Base-by-base conservation (phyloP, 2,329 filamentous ascomycete genomes). In the Colletotrichum chrysophilum region DNA sequence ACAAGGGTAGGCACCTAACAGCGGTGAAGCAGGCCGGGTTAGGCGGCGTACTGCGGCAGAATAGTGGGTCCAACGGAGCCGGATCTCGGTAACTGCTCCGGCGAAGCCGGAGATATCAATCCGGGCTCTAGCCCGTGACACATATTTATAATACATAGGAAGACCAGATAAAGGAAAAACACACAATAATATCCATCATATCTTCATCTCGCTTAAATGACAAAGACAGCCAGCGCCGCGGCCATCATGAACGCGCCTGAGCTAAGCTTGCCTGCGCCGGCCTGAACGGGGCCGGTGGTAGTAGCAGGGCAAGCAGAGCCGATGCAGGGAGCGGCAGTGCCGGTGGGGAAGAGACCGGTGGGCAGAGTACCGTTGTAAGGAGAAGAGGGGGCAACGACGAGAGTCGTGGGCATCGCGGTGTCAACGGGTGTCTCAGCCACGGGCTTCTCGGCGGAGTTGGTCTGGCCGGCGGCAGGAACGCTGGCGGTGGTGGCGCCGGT, bases 271-370 rank as follows among this genome's bases (percentile, higher is more conserved):
- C 58, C 70, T 3, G 74, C 64, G n/a, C 70, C 58, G 12, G 74
- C 74, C 64, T 65, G 70, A 6, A 75, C 74, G 16, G 70, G 70
- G 3, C 74, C 74, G 43, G 70, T 75, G 5, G 74, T 75, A 6
- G 74, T 73, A 18, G 74, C 74, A 3, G 74, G 70, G 74, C 74
- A 75, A 8, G 64, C 56, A 34, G 70, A 43, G 28, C 74, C 74
- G 21, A 74, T 52, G 30, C 74, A 75, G 3, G 74, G 74, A 10
- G 64, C n/a, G 21, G 70, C 70, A 3, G 73, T 75, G 0, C 73
- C 73, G 56, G 64, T 58, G 5, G 74, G 74, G 28, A 65, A 34
- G 21, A 56, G 69, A 13, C 62, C 70, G 26, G 58, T 73, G 4
- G 70, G 68, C 7, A 75, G 28, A 16, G 64, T 75, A 7, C 70